A percentile compares a stretch with the other conserved stretches of the same genome.
These are phyloP conservation scores for Meredithiella fracta DNA, from an alignment of 2,329 filamentous ascomycete species.

Conservation along the genomic window DNA sequence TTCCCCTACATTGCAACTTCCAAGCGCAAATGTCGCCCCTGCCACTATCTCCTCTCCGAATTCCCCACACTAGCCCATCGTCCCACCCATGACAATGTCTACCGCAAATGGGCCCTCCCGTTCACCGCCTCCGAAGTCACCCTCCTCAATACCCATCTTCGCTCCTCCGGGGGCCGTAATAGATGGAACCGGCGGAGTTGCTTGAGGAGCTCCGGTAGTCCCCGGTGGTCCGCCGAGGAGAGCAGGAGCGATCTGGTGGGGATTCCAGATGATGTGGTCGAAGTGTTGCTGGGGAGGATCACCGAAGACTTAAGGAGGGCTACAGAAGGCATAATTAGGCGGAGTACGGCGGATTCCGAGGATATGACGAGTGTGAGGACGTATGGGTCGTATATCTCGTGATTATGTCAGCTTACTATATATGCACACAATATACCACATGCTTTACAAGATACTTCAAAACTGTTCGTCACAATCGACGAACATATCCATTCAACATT, in stretches of 20 bases:
- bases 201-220: too few relatives aligned
- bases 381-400: not conserved
- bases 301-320: not conserved
- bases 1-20: slow-evolving; percentile 22
- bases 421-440: not conserved
- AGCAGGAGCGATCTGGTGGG: not conserved
- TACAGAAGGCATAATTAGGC: not conserved
- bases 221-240: too few relatives aligned
- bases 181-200: too few relatives aligned
- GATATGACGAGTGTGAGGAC: not conserved
- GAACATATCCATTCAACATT: not conserved
- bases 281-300: not conserved
- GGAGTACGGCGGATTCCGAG: slow-evolving; percentile 1
- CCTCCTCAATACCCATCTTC: not conserved
- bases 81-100: slow-evolving; percentile 3
- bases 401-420: too few relatives aligned
- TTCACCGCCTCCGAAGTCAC: not conserved
- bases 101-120: not conserved
- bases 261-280: not conserved
- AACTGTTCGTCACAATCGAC: not conserved
- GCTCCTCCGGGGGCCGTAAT: too few relatives aligned
- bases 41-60: slow-evolving; percentile 20
- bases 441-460: not conserved
- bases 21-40: slow-evolving; percentile 23
- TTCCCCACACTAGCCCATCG: not conserved